These are phyloP conservation scores for Trichoderma gamsii DNA, from an alignment of 495 filamentous ascomycete species.

Conservation along the genomic window DNA sequence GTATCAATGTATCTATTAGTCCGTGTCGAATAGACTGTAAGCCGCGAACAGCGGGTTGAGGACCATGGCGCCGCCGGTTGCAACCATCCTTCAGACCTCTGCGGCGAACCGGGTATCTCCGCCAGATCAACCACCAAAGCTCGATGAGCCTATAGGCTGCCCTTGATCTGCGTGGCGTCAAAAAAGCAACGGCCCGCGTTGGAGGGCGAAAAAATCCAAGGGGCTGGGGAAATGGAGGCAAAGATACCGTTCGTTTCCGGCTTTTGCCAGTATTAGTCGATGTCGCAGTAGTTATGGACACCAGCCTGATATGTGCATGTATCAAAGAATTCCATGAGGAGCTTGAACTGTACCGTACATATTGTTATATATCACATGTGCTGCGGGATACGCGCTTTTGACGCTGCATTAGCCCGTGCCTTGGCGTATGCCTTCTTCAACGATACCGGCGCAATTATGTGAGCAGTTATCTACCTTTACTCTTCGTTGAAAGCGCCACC, in stretches of 20 bases:
- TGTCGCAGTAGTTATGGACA: no score
- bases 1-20: no score
- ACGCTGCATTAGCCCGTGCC: neutral
- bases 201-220: neutral
- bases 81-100: no score
- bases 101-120: no score
- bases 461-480: neutral
- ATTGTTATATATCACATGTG: neutral
- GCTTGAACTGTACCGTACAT: neutral
- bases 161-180: conserved; percentile 10
- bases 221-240: neutral
- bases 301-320: no score
- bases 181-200: neutral
- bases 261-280: neutral
- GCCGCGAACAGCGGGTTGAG: no score
- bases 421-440: neutral
- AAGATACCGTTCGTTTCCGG: neutral
- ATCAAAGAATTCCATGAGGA: neutral
- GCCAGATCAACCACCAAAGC: no score
- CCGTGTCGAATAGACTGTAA: no score
- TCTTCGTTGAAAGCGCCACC: neutral
- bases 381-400: neutral
- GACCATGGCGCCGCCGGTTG: no score
- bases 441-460: neutral
- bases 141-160: neutral